Base-by-base conservation (phyloP, 176 grass and related monocot species). In the Lolium perenne region DNA sequence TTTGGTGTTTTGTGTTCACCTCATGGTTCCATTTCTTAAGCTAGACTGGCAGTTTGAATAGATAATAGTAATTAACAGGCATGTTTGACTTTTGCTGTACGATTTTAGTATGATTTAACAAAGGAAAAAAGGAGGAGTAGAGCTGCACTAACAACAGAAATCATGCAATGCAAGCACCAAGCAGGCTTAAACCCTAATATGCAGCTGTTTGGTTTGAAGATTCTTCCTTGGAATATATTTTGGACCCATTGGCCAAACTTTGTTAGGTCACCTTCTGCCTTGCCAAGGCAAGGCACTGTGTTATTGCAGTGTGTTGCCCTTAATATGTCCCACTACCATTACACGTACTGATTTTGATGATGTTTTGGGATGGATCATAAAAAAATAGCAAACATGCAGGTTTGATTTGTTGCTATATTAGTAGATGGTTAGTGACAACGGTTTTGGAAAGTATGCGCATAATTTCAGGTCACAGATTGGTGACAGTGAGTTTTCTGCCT, bases 161-260 rank as follows among this genome's bases (percentile, higher is more conserved):
- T 77, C 23, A 64, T 22, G 17, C 0, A 53, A 23, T 29, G 16
- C 2, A 70, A 35, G 50, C 53, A 62, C 53, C 2, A 70, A 35
- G 50, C 53, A 62, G 62, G 17, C 29, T 86, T 78, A 86, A 67
- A 86, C 78, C 61, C 61, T 53, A 53, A 43, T 69, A 32, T 22
- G 38, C 7, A 4, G 29, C 8, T 35, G 18, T 38, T 80, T 8
- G 26, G 41, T 73, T 53, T 49, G 15, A 62, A 55, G 5, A 54
- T 71, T 59, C 6, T 79, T 41, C 2, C 50, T 50, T 57, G 22
- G 32, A 4, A 46, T n/a, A 6, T 13, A 38, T 76, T 81, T 18
- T 57, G 74, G 56, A 64, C 63, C 22, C 9, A 38, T 8, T 47
- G 55, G 47, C 6, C 12, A 8, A 12, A 78, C 48, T 47, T 89